phyloP scores from a whole-genome alignment of 805 yeast species.

The Nakazawaea ambrosiae region DNA sequence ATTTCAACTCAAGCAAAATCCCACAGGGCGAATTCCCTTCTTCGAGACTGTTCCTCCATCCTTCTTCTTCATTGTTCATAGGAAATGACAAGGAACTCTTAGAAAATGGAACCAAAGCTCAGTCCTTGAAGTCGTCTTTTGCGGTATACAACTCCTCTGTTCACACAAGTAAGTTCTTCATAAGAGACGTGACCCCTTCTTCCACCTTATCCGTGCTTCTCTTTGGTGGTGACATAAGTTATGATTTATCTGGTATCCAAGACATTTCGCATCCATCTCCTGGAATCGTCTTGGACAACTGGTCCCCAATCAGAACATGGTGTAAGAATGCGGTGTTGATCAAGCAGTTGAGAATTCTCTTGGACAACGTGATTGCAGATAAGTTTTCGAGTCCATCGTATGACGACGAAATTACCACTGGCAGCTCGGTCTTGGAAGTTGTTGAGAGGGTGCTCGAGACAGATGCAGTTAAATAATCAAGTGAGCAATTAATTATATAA shows the following conservation, averaged over 20 bases:
- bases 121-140: constrained; percentile 45
- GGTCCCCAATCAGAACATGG: constrained; percentile 92
- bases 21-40: constrained; percentile 38
- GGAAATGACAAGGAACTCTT: constrained; percentile 25
- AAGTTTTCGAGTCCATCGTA: constrained; percentile 47
- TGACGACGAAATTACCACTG: constrained; percentile 15
- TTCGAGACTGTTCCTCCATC: constrained; percentile 76
- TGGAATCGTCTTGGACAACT: constrained; percentile 78
- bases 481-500: not conserved
- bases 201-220: constrained; percentile 64
- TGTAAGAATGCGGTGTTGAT: constrained; percentile 86
- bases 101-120: constrained; percentile 15
- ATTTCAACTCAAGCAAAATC: constrained; percentile 16
- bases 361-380: constrained; percentile 62
- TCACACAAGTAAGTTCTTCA: constrained; percentile 58
- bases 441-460: constrained; percentile 30
- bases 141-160: constrained; percentile 55
- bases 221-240: constrained; percentile 70
- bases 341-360: constrained; percentile 55
- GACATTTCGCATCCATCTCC: constrained; percentile 51
- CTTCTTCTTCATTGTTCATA: constrained; percentile 71
- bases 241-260: constrained; percentile 39
- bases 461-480: constrained; percentile 13
- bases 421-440: constrained; percentile 29
- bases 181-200: constrained; percentile 77